Conservation (phyloP, 257 asterid genomes). For the Ocimum tenuiflorum region DNA sequence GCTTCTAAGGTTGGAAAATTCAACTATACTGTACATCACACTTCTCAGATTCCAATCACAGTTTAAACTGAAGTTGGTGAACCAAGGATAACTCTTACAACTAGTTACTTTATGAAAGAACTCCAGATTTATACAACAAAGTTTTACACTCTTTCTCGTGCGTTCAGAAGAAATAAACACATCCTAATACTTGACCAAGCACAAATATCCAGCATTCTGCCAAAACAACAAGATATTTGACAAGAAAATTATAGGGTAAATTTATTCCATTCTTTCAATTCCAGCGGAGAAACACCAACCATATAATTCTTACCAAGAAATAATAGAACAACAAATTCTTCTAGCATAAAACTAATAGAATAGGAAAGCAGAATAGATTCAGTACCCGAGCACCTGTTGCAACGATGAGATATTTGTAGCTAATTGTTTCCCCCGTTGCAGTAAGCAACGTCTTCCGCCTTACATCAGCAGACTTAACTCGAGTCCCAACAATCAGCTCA, state of each 20-base stretch:
- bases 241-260: not conserved
- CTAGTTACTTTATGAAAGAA: not conserved
- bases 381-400: constrained; percentile 98
- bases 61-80: not conserved
- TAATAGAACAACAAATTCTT: constrained; percentile 5
- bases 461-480: constrained; percentile 72
- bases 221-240: not conserved
- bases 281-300: not conserved
- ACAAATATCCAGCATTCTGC: not conserved
- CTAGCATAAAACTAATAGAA: constrained; percentile 16
- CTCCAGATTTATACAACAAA: not conserved
- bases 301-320: not conserved
- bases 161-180: not conserved
- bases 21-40: not conserved
- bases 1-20: not conserved
- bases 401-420: constrained; percentile 75
- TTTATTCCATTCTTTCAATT: not conserved
- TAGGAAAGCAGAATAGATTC: constrained; percentile 23
- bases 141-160: not conserved
- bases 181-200: constrained; percentile 4
- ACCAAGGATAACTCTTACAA: constrained; percentile 2
- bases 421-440: constrained; percentile 79
- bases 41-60: constrained; percentile 3
- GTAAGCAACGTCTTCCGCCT: constrained; percentile 77
- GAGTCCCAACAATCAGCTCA: constrained; percentile 80